These are phyloP conservation scores for Aspergillus nomiae DNA, from an alignment of 2,329 filamentous ascomycete species.

Conservation along the genomic window DNA sequence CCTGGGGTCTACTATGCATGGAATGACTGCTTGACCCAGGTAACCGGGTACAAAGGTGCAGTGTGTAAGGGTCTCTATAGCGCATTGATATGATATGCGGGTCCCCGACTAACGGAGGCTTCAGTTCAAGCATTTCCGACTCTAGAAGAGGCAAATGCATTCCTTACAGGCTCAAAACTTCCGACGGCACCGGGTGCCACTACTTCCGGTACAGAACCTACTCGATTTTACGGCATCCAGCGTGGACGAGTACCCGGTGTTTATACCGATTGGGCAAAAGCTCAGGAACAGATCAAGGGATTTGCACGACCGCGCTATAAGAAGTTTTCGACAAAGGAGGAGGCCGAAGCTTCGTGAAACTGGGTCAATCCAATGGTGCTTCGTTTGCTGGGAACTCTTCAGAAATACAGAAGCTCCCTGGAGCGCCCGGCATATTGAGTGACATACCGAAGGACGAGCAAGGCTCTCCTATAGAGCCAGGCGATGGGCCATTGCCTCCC, in stretches of 20 bases:
- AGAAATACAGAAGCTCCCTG: slow-evolving; percentile 35
- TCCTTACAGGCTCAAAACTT: slow-evolving; percentile 64
- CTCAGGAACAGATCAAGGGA: slow-evolving; percentile 71
- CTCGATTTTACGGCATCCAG: slow-evolving; percentile 63
- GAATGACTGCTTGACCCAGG: slow-evolving; percentile 63
- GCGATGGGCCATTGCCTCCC: slow-evolving; percentile 56
- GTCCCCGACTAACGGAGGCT: not conserved
- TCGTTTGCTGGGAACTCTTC: slow-evolving; percentile 31
- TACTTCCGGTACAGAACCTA: slow-evolving; percentile 37
- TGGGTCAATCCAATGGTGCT: slow-evolving; percentile 34
- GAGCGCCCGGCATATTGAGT: slow-evolving; percentile 41
- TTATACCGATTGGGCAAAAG: slow-evolving; percentile 69
- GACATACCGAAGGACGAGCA: slow-evolving; percentile 47
- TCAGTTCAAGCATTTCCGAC: slow-evolving; percentile 79
- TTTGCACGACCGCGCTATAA: slow-evolving; percentile 70
- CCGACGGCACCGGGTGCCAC: slow-evolving; percentile 36
- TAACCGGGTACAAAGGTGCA: slow-evolving; percentile 66
- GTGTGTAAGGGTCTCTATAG: slow-evolving; percentile 58
- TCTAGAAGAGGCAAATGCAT: slow-evolving; percentile 75
- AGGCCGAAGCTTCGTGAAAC: slow-evolving; percentile 76
- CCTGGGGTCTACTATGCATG: slow-evolving; percentile 67
- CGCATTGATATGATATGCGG: not conserved
- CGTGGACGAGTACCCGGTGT: slow-evolving; percentile 61
- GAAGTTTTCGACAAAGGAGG: slow-evolving; percentile 66
- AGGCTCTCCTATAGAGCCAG: slow-evolving; percentile 51